Base-by-base conservation (phyloP, 306 rosid species). In the Gillenia trifoliata region DNA sequence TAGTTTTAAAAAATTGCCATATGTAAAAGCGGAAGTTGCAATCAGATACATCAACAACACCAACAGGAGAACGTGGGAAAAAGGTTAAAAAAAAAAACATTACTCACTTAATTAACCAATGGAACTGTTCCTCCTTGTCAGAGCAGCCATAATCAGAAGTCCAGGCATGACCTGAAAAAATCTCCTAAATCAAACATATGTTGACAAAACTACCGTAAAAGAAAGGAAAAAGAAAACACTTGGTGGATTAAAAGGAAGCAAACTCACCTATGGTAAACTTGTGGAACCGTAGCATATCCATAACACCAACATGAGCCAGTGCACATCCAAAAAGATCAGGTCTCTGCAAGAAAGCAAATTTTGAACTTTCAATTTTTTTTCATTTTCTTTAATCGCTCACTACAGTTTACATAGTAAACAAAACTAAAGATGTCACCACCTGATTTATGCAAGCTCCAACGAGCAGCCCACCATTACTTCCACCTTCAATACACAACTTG, bases 201-300 rank as follows among this genome's bases (percentile, higher is more conserved):
- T 10, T 49, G 33, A 45, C 52, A 45, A 6, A 20, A 11, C 10
- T 45, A 45, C 64, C 3, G 20, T 11, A 23, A 22, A 25, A 20
- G 54, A 41, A 72, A 11, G 36, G 34, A 10, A 10, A 9, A 22
- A 19, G 15, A 43, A 41, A 70, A 8, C 36, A 25, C 5, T 8
- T 1, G 66, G 79, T 41, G 36, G 33, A 49, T 52, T 19, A 54
- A 34, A 68, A 25, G 54, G 71, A 77, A 41, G 60, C n/a, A 74
- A 67, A 79, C 89, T 57, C 70, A 92, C 99, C 99, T 75, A 94
- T 90, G 34, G 97, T 94, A 61, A 94, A 94, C 84, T 94, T 92
- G 81, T 92, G 97, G 87, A 93, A 93, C 40, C 96, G 91, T 73
- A 93, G 84, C 98, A 93, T 91, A 83, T 93, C 98, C 98, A 93